Conservation (phyloP, 306 rosid genomes). For the Potentilla sterilis region DNA sequence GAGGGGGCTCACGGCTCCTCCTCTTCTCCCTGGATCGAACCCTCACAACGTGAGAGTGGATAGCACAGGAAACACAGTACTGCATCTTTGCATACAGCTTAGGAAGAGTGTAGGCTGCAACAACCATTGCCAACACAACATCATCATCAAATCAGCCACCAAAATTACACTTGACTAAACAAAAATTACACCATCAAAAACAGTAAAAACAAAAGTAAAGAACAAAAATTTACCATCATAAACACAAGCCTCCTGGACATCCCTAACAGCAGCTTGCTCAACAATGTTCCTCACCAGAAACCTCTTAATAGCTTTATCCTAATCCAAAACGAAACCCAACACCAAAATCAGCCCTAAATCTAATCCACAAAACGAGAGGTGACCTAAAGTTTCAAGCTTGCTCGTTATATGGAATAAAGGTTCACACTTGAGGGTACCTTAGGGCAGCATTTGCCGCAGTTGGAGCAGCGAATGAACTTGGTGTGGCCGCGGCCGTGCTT, state of each 20-base stretch:
- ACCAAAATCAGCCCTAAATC: neutral
- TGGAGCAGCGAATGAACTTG: conserved; percentile 88
- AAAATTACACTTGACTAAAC: neutral
- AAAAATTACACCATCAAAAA: neutral
- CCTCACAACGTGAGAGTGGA: conserved; percentile 97
- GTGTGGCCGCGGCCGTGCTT: conserved; percentile 96
- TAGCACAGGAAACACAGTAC: conserved; percentile 94
- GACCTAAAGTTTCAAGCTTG: neutral
- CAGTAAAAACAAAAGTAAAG: neutral
- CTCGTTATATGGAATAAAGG: neutral
- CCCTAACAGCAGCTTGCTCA: conserved; percentile 97
- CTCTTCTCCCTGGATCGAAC: conserved; percentile 90
- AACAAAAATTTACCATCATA: conserved; percentile 63
- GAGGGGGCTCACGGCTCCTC: conserved; percentile 93
- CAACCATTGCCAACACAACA: neutral
- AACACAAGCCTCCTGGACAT: conserved; percentile 97
- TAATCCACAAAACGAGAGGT: neutral
- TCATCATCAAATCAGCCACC: neutral
- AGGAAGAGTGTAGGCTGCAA: conserved; percentile 80
- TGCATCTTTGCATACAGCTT: conserved; percentile 98
- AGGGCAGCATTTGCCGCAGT: conserved; percentile 97
- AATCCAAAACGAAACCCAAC: neutral
- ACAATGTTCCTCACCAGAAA: conserved; percentile 96
- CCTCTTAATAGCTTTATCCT: conserved; percentile 86
- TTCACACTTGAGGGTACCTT: conserved; percentile 37